phyloP scores from a whole-genome alignment of 1,284 basidiomycete species.

The Cryptococcus deneoformans region DNA sequence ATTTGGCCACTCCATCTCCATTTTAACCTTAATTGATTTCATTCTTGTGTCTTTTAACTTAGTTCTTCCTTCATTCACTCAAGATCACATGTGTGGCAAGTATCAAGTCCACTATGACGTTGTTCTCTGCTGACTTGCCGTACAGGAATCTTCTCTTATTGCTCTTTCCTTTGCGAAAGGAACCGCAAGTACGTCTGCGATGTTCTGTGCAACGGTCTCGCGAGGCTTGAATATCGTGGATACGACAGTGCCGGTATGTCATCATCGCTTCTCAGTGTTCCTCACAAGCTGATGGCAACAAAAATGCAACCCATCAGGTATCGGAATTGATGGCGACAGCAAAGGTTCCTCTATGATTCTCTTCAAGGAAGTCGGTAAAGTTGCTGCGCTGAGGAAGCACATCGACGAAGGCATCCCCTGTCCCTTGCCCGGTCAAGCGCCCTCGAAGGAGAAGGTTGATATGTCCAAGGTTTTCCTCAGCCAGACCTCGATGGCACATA shows the following conservation, averaged over 20 bases:
- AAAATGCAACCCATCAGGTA: slow-evolving; percentile 53
- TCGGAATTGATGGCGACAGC: slow-evolving; percentile 93
- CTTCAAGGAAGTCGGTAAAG: slow-evolving; percentile 99
- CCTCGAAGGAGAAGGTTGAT: slow-evolving; percentile 56
- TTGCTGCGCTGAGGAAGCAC: slow-evolving; percentile 87
- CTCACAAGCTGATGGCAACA: not conserved
- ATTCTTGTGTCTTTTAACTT: not conserved
- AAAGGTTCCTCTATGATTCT: slow-evolving; percentile 62
- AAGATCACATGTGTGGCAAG: slow-evolving; percentile 15
- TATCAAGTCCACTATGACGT: not conserved
- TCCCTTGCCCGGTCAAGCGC: slow-evolving; percentile 13
- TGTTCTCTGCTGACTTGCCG: too few species aligned
- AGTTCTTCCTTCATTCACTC: not conserved
- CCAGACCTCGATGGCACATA: slow-evolving; percentile 98
- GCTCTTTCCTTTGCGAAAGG: slow-evolving; percentile 91
- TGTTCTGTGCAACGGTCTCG: slow-evolving; percentile 85
- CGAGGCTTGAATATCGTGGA: slow-evolving; percentile 96
- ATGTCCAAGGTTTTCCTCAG: slow-evolving; percentile 77
- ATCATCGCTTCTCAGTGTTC: not conserved
- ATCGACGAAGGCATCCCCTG: slow-evolving; percentile 63
- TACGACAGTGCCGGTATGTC: slow-evolving; percentile 83
- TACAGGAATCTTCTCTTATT: slow-evolving; percentile 90
- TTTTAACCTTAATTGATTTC: too few species aligned
- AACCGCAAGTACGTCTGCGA: slow-evolving; percentile 91
- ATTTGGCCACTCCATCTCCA: too few species aligned